These are phyloP conservation scores for Scalesia atractyloides DNA, from an alignment of 129 eudicot species.

Conservation along the genomic window DNA sequence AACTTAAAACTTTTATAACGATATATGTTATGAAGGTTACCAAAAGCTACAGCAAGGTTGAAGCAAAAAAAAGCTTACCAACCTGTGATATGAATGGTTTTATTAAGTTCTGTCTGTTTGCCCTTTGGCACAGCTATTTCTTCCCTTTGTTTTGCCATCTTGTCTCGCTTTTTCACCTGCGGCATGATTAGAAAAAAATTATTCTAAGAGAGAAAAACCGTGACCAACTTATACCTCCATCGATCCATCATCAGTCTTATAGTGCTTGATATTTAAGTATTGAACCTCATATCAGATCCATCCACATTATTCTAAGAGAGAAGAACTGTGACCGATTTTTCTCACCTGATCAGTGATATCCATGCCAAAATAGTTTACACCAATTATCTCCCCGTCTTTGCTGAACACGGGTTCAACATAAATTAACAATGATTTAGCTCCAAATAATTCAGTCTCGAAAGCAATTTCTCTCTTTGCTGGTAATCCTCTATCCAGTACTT, in stretches of 20 bases:
- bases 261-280: neutral
- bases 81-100: conserved; percentile 96
- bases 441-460: conserved; percentile 86
- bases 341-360: conserved; percentile 97
- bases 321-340: neutral
- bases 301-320: neutral
- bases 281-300: neutral
- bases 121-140: conserved; percentile 94
- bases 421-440: conserved; percentile 79
- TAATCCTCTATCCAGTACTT: conserved; percentile 78
- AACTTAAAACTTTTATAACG: neutral
- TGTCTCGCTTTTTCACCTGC: conserved; percentile 84
- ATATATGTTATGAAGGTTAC: neutral
- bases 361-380: conserved; percentile 96
- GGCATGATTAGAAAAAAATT: neutral
- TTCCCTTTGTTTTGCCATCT: conserved; percentile 86
- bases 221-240: neutral
- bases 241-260: neutral
- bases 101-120: conserved; percentile 87
- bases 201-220: neutral
- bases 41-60: conserved; percentile 1
- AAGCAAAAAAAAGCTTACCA: conserved; percentile 20
- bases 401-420: conserved; percentile 92
- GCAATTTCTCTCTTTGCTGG: conserved; percentile 91
- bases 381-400: conserved; percentile 78